Percentiles rank a stretch among this genome's conserved stretches.
Conservation (phyloP, 345 rosid genomes). For the Noccaea caerulescens region DNA sequence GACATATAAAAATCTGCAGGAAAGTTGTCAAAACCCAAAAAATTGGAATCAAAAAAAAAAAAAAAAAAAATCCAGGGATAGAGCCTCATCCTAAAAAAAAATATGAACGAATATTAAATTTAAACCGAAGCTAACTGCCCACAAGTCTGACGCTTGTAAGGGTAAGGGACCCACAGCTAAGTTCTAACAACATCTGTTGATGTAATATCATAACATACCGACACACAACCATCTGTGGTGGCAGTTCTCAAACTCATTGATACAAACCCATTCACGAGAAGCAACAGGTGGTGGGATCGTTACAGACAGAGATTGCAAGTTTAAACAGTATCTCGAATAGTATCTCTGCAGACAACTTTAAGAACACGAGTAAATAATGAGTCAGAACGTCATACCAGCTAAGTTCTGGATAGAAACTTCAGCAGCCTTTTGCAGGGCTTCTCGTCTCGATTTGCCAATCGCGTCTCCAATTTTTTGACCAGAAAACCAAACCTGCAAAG, state of each 20-base stretch:
- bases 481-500: constrained; percentile 78
- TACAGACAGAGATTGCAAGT: neutral
- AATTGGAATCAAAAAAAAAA: constrained; percentile 22
- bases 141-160: constrained; percentile 24
- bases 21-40: constrained; percentile 17
- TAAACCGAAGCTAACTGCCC: neutral
- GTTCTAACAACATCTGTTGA: constrained; percentile 25
- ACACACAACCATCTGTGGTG: constrained; percentile 24
- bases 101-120: constrained; percentile 2
- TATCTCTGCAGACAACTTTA: constrained; percentile 13
- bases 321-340: constrained; percentile 15
- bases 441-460: constrained; percentile 81
- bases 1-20: constrained; percentile 69
- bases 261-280: constrained; percentile 23
- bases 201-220: constrained; percentile 22
- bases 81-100: constrained; percentile 10
- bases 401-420: constrained; percentile 72
- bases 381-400: constrained; percentile 61
- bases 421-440: constrained; percentile 81
- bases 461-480: constrained; percentile 88
- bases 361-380: constrained; percentile 17
- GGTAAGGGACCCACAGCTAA: constrained; percentile 20
- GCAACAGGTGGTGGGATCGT: no score
- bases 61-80: neutral
- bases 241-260: constrained; percentile 20